Percentiles rank a stretch among this genome's conserved stretches.
These are phyloP conservation scores for Candida saitoana DNA, from an alignment of 805 yeast genomes.

Conservation along the genomic window DNA sequence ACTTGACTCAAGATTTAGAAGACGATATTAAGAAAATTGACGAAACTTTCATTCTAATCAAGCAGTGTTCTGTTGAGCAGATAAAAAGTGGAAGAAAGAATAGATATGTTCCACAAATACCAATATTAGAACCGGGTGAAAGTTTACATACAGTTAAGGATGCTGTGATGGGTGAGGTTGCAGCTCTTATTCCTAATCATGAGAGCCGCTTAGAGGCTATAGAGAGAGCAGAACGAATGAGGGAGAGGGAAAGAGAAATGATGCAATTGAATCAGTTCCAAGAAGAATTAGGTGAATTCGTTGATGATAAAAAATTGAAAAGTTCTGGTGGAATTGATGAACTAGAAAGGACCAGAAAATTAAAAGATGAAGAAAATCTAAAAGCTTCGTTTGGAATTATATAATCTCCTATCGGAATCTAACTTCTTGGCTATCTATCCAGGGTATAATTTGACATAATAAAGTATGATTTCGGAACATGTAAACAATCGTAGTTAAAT, in stretches of 20 bases:
- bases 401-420: conserved; percentile 8
- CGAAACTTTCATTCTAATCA: conserved; percentile 79
- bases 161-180: conserved; percentile 77
- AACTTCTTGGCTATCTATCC: not conserved
- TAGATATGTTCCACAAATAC: conserved; percentile 38
- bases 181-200: conserved; percentile 76
- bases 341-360: conserved; percentile 62
- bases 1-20: conserved; percentile 68
- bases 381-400: conserved; percentile 40
- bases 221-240: conserved; percentile 74
- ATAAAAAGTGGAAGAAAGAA: conserved; percentile 49
- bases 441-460: not conserved
- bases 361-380: conserved; percentile 69
- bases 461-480: conserved; percentile 1
- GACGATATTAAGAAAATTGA: conserved; percentile 78
- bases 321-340: conserved; percentile 89
- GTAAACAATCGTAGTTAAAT: not conserved
- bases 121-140: conserved; percentile 60
- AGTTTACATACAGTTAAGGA: conserved; percentile 59
- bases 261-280: conserved; percentile 62
- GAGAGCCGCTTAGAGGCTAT: conserved; percentile 84
- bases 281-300: conserved; percentile 82
- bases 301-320: conserved; percentile 69
- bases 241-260: conserved; percentile 65
- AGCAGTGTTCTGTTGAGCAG: conserved; percentile 76